phyloP scores from a whole-genome alignment of 1,139 yeast species.

The Petasospora fabianii region DNA sequence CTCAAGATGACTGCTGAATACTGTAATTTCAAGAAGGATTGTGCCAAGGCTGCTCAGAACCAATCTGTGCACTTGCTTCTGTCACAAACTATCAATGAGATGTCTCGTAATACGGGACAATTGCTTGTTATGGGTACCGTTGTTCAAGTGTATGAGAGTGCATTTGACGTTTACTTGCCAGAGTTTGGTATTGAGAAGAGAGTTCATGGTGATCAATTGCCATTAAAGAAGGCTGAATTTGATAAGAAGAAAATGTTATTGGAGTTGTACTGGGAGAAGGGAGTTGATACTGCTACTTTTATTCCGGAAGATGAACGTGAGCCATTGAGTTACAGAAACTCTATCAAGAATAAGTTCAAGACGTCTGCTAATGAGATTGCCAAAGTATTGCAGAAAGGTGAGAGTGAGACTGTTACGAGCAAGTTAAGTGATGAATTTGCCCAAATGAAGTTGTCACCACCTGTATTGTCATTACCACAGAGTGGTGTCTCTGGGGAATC shows the following conservation, averaged over 20 bases:
- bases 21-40: constrained; percentile 93
- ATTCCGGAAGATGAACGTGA: constrained; percentile 85
- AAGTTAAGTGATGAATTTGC: constrained; percentile 44
- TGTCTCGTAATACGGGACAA: constrained; percentile 77
- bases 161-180: constrained; percentile 91
- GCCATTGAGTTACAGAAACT: constrained; percentile 68
- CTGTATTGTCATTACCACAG: constrained; percentile 44
- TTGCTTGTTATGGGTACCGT: constrained; percentile 82
- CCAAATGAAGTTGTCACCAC: constrained; percentile 49
- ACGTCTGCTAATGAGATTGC: constrained; percentile 72
- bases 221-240: constrained; percentile 88
- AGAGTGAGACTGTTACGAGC: constrained; percentile 36
- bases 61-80: constrained; percentile 86
- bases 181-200: constrained; percentile 96
- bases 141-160: constrained; percentile 89
- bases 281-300: constrained; percentile 86
- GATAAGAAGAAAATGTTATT: constrained; percentile 64
- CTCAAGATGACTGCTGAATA: constrained; percentile 83
- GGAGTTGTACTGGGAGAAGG: constrained; percentile 90
- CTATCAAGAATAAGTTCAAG: constrained; percentile 75
- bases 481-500: not conserved
- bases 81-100: constrained; percentile 79
- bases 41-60: constrained; percentile 90
- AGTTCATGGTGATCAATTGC: constrained; percentile 96
- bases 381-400: constrained; percentile 33